These are phyloP conservation scores for Clonostachys rhizophaga DNA, from an alignment of 2,329 filamentous ascomycete genomes.

Conservation along the genomic window DNA sequence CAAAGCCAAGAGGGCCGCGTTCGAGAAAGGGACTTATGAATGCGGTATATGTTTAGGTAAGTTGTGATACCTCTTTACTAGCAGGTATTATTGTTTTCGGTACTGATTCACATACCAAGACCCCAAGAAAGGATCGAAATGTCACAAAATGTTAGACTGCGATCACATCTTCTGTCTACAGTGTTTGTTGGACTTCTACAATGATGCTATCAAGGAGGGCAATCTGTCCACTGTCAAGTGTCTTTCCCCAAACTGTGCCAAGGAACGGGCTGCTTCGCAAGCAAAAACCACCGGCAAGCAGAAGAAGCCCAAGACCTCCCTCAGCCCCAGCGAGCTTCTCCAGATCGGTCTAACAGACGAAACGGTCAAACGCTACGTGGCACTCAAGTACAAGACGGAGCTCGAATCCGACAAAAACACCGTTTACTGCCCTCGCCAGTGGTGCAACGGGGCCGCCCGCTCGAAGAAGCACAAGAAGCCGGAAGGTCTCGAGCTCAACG, in stretches of 20 bases:
- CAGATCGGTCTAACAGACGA: constrained; percentile 69
- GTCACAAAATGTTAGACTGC: constrained; percentile 79
- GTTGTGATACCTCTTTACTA: constrained; percentile 8
- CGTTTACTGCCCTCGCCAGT: constrained; percentile 85
- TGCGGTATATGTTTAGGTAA: constrained; percentile 77
- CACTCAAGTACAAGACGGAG: constrained; percentile 86
- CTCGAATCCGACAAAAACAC: constrained; percentile 90
- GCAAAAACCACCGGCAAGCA: constrained; percentile 10
- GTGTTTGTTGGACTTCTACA: constrained; percentile 91
- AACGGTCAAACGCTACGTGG: constrained; percentile 79
- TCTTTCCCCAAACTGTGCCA: constrained; percentile 73
- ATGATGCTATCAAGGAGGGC: constrained; percentile 79
- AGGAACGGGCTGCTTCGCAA: constrained; percentile 40
- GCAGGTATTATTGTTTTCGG: background rate
- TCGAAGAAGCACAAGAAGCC: constrained; percentile 72
- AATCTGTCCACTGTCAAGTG: constrained; percentile 78
- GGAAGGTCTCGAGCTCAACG: constrained; percentile 56
- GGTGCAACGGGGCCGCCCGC: constrained; percentile 86
- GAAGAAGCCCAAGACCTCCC: constrained; percentile 58
- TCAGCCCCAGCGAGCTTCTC: constrained; percentile 80
- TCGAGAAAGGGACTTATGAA: constrained; percentile 80
- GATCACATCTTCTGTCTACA: constrained; percentile 84
- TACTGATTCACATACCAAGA: constrained; percentile 41
- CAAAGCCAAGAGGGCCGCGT: constrained; percentile 67
- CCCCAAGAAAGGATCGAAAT: constrained; percentile 80